Evolutionary conservation across 305 asterid genomes (phyloP).

Genomic region (Fraxinus baroniana): DNA sequence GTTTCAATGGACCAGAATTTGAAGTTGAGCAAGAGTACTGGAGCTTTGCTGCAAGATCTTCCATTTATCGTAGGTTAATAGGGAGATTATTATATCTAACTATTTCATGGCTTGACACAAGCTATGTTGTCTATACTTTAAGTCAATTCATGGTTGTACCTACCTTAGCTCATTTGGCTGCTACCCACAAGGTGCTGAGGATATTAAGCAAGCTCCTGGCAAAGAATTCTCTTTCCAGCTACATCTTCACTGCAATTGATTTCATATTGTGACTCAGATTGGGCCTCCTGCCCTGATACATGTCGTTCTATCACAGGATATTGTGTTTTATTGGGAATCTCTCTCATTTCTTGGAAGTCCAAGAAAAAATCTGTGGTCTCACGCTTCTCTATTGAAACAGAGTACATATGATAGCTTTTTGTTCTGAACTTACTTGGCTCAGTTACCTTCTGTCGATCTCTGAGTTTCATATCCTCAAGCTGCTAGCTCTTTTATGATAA

Average conservation of each 20-base stretch:
- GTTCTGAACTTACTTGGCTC: not conserved
- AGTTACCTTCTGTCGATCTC: not conserved
- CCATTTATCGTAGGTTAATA: not conserved
- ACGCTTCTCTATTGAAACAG: not conserved
- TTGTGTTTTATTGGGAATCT: not conserved
- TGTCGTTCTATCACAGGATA: not conserved
- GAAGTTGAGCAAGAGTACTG: not conserved
- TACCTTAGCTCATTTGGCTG: too few species aligned
- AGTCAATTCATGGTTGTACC: not conserved
- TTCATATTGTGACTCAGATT: not conserved
- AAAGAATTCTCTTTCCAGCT: too few species aligned
- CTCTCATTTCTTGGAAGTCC: not conserved
- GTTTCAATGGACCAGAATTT: not conserved
- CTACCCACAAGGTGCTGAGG: too few species aligned
- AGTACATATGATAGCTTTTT: not conserved
- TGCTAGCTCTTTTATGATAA: too few species aligned
- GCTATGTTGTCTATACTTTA: not conserved
- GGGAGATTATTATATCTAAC: not conserved
- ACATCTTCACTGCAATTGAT: too few species aligned
- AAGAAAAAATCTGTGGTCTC: too few species aligned
- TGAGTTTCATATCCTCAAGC: not conserved
- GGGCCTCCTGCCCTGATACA: not conserved
- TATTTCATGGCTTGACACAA: not conserved
- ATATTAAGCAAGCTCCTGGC: too few species aligned
- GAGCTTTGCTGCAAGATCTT: not conserved